phyloP scores from a whole-genome alignment of 176 grass and related monocot genomes.

The Triticum aestivum region IWGSC_CS_RefSeq_v2.1 NC_057795.1:410481893-410482392 shows the following conservation, averaged over 20 bases:
- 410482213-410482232: background rate
- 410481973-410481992: constrained; percentile 99
- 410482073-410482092: constrained; percentile 97
- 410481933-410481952: constrained; percentile 73
- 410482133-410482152: constrained; percentile 45
- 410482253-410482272: background rate
- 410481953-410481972: constrained; percentile 86
- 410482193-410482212: background rate
- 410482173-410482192: background rate
- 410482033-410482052: constrained; percentile 91
- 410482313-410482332: background rate
- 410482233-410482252: background rate
- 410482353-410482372: background rate
- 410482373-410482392: background rate
- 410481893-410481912: constrained; percentile 82
- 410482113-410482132: constrained; percentile 96
- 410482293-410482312: background rate
- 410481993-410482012: constrained; percentile 75
- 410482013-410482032: constrained; percentile 96
- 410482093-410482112: constrained; percentile 99
- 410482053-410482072: constrained; percentile 94
- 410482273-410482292: background rate
- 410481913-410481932: constrained; percentile 92
- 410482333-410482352: background rate
- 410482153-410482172: background rate